A percentile compares a stretch with the other conserved stretches of the same genome.
phyloP scores from a whole-genome alignment of 2,329 filamentous ascomycete species.

The Fusarium verrucosum region DNA sequence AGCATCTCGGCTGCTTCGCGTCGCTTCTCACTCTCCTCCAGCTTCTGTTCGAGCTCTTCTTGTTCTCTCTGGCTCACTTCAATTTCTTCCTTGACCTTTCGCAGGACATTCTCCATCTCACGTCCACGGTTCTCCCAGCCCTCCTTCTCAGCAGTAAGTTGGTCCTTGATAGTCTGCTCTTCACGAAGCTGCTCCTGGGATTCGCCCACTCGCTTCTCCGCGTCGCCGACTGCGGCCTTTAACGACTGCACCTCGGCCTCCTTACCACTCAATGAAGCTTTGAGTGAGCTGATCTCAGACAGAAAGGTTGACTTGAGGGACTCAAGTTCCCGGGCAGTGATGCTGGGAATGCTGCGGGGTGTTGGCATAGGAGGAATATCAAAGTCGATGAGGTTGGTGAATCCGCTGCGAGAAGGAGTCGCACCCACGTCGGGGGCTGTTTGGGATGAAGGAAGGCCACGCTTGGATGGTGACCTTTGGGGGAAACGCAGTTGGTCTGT shows the following conservation, averaged over 20 bases:
- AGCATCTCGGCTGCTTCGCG: slow-evolving; percentile 78
- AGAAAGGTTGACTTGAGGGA: slow-evolving; percentile 89
- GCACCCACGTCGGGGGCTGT: slow-evolving; percentile 46
- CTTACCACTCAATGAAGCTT: slow-evolving; percentile 88
- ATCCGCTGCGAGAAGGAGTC: slow-evolving; percentile 60
- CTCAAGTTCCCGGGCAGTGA: slow-evolving; percentile 92
- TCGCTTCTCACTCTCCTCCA: slow-evolving; percentile 80
- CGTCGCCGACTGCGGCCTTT: slow-evolving; percentile 87
- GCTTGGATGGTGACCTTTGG: slow-evolving; percentile 59
- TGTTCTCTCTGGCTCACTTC: slow-evolving; percentile 80
- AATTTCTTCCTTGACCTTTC: slow-evolving; percentile 83
- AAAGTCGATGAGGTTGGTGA: slow-evolving; percentile 75
- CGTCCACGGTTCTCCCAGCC: slow-evolving; percentile 85
- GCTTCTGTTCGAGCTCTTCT: slow-evolving; percentile 77
- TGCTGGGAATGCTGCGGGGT: slow-evolving; percentile 87
- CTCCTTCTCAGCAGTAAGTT: slow-evolving; percentile 77
- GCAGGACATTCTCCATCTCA: slow-evolving; percentile 85
- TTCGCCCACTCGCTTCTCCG: slow-evolving; percentile 90
- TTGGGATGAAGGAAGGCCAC: slow-evolving; percentile 46
- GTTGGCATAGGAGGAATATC: slow-evolving; percentile 95
- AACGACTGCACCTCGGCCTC: slow-evolving; percentile 90
- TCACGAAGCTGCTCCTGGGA: slow-evolving; percentile 85
- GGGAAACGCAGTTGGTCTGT: slow-evolving; percentile 73
- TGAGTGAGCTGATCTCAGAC: slow-evolving; percentile 93
- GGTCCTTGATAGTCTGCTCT: slow-evolving; percentile 74